Conservation (phyloP, 2,329 filamentous ascomycete genomes). For the Aspergillus spinulosporus region DNA sequence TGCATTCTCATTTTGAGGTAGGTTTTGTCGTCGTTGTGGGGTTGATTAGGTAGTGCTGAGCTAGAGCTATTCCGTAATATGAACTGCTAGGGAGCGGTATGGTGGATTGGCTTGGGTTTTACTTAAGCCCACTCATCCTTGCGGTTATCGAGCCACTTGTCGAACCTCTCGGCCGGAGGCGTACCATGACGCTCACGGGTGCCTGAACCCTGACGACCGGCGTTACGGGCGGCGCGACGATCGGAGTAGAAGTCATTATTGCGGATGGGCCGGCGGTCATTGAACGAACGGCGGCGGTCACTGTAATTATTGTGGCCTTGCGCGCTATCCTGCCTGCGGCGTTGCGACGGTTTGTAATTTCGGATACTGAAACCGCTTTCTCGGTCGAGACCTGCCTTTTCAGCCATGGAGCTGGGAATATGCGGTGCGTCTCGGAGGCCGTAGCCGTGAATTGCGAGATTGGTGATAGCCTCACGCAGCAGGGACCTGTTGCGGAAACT, state of each 20-base stretch:
- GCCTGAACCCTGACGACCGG: neutral
- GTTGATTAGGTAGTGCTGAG: neutral
- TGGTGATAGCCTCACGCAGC: conserved; percentile 48
- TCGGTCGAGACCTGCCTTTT: neutral
- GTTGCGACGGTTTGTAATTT: too few relatives aligned
- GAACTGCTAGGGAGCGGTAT: too few relatives aligned
- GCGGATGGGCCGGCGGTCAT: too few relatives aligned
- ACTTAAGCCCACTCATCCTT: conserved; percentile 4
- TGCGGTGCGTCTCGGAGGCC: neutral
- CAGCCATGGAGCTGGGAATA: neutral
- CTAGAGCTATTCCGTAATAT: neutral
- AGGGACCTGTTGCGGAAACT: conserved; percentile 37
- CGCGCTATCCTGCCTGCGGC: neutral
- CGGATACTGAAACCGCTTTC: neutral
- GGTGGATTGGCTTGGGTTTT: neutral
- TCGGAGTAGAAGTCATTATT: neutral
- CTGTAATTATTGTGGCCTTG: neutral
- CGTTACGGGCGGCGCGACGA: neutral
- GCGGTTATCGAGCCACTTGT: neutral
- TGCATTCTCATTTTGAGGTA: neutral
- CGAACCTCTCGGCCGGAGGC: neutral
- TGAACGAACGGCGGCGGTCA: neutral
- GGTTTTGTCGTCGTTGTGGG: neutral
- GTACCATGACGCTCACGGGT: neutral
- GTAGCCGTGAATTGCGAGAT: conserved; percentile 45